Conservation (phyloP, 2,329 filamentous ascomycete species). For the Pseudogymnoascus sp. region DNA sequence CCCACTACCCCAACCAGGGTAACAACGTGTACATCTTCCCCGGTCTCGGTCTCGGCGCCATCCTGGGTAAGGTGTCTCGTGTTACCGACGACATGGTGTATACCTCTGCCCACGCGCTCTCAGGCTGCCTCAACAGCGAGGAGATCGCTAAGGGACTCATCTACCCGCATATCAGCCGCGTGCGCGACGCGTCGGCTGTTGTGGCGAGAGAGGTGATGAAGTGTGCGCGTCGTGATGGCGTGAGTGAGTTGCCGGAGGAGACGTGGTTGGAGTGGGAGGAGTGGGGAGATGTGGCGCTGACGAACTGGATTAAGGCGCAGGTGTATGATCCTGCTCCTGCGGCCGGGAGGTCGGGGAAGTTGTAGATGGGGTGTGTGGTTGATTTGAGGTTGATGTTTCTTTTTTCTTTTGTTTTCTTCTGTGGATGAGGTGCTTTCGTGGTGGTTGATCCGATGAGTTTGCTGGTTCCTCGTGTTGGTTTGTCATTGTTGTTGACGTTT, state of each 20-base stretch:
- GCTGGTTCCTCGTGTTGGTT: neutral
- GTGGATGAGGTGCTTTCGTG: neutral
- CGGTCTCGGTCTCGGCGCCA: conserved; percentile 86
- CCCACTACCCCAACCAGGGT: conserved; percentile 74
- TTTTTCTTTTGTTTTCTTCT: neutral
- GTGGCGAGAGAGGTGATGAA: conserved; percentile 93
- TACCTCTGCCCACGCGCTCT: conserved; percentile 76
- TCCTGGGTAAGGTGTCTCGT: conserved; percentile 77
- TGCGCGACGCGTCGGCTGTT: conserved; percentile 78
- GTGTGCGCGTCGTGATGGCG: conserved; percentile 73
- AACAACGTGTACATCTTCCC: conserved; percentile 94
- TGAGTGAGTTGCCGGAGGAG: conserved; percentile 60
- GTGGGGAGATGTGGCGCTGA: conserved; percentile 58
- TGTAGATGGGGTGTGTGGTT: conserved; percentile 15
- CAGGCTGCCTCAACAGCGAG: conserved; percentile 68
- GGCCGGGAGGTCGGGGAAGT: conserved; percentile 12
- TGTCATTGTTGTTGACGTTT: neutral
- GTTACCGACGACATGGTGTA: conserved; percentile 97
- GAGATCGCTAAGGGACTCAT: conserved; percentile 79
- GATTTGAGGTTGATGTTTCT: neutral
- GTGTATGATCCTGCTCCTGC: conserved; percentile 48
- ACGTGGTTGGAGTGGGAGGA: conserved; percentile 68
- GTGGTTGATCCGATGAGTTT: neutral
- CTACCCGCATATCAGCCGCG: conserved; percentile 85
- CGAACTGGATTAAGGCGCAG: conserved; percentile 51